Base-by-base conservation (phyloP, 495 filamentous ascomycete species). In the Aspergillus saccharolyticus region DNA sequence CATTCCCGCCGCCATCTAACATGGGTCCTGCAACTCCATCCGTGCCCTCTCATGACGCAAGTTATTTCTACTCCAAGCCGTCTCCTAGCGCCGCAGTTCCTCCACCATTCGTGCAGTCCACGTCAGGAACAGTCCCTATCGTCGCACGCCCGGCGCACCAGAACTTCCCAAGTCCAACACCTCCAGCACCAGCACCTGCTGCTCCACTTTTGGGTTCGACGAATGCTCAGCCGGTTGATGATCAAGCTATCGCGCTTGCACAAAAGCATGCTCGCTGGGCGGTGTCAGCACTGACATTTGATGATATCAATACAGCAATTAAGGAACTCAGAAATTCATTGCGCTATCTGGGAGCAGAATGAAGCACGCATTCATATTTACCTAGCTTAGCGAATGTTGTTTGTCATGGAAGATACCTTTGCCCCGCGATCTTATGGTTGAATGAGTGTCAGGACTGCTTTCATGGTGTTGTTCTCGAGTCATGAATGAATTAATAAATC, bases 211-310 rank as follows among this genome's bases (percentile, higher is more conserved):
- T 64, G 7, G 53, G 44, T 28, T 43, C 50, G 18, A 21, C 64
- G 39, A 66, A 65, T 10, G 54, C 66, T 18, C 67, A 71, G 33
- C 44, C 65, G 8, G 69, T 78, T 0, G 91, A 97, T 66, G 91
- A 96, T 65, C 78, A 83, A 58, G 77, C 89, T 3, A 89, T 96
- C 28, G 65, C 80, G 2, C 78, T 82, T 57, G 94, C 94, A 10
- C 91, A 96, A 68, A 98, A 97, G 63, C 94, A 96, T 75, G 93
- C 94, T 0, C 90, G 87, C 65, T 98, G 92, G 92, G 95, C 94
- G 0, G 92, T 97, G 30, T 97, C 94, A 19, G 94, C 94, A 5
- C 74, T 98, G 52, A 94, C 96, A 66, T 98, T 97, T 70, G 94
- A 98, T 65, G 94, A 98, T 74, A 87, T 96, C 10, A 75, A 85